phyloP scores from a whole-genome alignment of 2,329 filamentous ascomycete genomes.

The Teratosphaeria nubilosa region DNA sequence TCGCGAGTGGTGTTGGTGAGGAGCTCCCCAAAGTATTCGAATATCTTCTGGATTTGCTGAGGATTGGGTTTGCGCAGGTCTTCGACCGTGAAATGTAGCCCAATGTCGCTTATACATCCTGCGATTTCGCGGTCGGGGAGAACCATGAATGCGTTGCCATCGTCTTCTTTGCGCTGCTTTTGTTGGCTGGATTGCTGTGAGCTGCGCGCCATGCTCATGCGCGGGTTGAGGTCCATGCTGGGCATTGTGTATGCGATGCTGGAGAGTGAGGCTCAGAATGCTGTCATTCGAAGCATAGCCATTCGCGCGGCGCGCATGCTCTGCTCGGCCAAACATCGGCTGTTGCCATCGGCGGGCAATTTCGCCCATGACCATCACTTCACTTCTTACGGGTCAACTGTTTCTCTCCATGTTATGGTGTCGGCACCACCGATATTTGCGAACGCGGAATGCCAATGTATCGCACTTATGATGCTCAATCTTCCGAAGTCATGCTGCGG shows the following conservation, averaged over 20 bases:
- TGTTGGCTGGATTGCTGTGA: constrained; percentile 28
- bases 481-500: no score
- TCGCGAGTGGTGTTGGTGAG: constrained; percentile 90
- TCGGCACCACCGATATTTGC: no score
- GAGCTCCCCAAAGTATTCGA: constrained; percentile 93
- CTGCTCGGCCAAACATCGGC: not conserved
- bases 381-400: not conserved
- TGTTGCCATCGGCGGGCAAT: not conserved
- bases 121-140: constrained; percentile 71
- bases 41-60: constrained; percentile 90
- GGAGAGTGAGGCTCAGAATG: not conserved
- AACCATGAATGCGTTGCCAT: constrained; percentile 40
- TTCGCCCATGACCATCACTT: not conserved
- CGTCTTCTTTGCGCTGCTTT: constrained; percentile 33
- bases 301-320: not conserved
- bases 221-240: constrained; percentile 39
- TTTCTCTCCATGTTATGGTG: no score
- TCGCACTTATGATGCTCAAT: no score
- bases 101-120: constrained; percentile 93
- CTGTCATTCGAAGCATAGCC: not conserved
- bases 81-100: constrained; percentile 73
- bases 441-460: no score
- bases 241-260: constrained; percentile 13
- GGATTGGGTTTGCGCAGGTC: constrained; percentile 92
- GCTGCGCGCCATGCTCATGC: constrained; percentile 41